Percentiles rank a stretch among this genome's conserved stretches.
phyloP scores from a whole-genome alignment of 495 filamentous ascomycete species.

The Amorphotheca resinae region DNA sequence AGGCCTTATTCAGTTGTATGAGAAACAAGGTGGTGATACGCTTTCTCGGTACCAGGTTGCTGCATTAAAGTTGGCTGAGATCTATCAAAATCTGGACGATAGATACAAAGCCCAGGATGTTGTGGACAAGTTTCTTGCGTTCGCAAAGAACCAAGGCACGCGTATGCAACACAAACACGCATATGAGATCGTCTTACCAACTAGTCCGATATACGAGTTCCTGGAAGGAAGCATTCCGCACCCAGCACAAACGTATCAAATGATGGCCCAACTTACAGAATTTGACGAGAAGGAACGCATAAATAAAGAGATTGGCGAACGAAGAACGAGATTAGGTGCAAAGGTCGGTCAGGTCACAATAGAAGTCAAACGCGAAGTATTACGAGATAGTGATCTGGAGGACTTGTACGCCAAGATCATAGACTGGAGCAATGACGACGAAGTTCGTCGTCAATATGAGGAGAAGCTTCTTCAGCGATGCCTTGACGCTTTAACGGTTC shows the following conservation, averaged over 20 bases:
- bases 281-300: constrained; percentile 80
- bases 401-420: constrained; percentile 67
- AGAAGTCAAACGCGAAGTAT: constrained; percentile 80
- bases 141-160: constrained; percentile 57
- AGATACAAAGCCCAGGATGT: constrained; percentile 59
- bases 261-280: constrained; percentile 75
- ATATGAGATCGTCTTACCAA: constrained; percentile 63
- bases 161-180: constrained; percentile 59
- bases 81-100: constrained; percentile 57
- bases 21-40: constrained; percentile 55
- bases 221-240: constrained; percentile 79
- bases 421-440: constrained; percentile 83
- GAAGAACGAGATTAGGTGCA: constrained; percentile 79
- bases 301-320: constrained; percentile 80
- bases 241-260: constrained; percentile 69
- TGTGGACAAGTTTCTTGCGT: constrained; percentile 65
- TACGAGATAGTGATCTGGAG: constrained; percentile 56
- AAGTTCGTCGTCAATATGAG: constrained; percentile 70
- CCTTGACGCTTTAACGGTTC: constrained; percentile 59
- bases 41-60: constrained; percentile 64
- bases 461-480: constrained; percentile 78
- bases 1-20: constrained; percentile 77
- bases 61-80: constrained; percentile 55
- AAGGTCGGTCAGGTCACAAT: constrained; percentile 66
- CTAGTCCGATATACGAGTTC: constrained; percentile 60